These are phyloP conservation scores for Botryotinia calthae DNA, from an alignment of 2,329 filamentous ascomycete species.

Conservation along the genomic window DNA sequence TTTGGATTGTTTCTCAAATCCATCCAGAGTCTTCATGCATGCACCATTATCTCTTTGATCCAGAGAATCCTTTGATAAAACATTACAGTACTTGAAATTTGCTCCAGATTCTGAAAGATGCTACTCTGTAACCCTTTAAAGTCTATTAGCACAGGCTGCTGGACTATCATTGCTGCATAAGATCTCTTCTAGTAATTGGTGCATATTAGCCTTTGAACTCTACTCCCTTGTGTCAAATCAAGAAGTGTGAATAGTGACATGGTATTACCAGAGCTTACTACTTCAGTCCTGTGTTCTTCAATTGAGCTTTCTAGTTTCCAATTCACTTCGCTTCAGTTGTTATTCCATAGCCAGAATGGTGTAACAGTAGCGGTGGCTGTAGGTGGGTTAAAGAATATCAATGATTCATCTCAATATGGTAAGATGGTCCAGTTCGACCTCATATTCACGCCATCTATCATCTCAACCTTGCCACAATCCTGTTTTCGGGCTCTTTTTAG, in stretches of 20 bases:
- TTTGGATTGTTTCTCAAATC: background rate
- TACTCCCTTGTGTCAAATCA: background rate
- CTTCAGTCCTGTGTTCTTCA: background rate
- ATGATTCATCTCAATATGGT: background rate
- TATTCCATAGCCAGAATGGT: background rate
- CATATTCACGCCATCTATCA: background rate
- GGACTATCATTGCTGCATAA: background rate
- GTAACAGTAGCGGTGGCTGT: background rate
- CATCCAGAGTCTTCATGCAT: background rate
- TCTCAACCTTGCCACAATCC: background rate
- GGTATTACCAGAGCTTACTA: background rate
- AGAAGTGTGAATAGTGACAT: background rate
- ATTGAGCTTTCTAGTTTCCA: background rate
- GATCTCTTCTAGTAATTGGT: background rate
- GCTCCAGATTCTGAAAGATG: background rate
- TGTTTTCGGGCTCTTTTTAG: too few relatives aligned
- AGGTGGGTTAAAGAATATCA: background rate
- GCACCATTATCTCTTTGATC: background rate
- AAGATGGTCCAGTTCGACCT: background rate
- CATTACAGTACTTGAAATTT: background rate
- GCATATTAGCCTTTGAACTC: background rate
- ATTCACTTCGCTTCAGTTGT: background rate
- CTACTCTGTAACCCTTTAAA: background rate
- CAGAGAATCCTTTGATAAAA: background rate
- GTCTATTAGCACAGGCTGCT: background rate